Conservation (phyloP, 176 grass and related monocot genomes). For the Bonia amplexicaulis region DNA sequence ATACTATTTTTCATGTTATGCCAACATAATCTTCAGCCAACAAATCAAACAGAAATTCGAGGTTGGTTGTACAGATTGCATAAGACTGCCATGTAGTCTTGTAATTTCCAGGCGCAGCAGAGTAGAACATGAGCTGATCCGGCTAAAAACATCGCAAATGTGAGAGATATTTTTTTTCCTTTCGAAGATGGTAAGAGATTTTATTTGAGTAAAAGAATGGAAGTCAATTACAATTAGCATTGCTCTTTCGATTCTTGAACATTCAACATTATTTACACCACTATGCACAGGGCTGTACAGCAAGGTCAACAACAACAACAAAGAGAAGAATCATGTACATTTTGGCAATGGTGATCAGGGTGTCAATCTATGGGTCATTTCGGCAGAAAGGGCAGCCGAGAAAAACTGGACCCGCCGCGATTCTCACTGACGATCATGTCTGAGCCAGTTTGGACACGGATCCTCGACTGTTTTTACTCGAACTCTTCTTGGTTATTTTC, state of each 20-base stretch:
- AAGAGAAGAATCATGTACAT: conserved; percentile 37
- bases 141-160: background rate
- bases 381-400: conserved; percentile 76
- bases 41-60: background rate
- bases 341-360: conserved; percentile 25
- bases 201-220: conserved; percentile 61
- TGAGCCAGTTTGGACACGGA: conserved; percentile 17
- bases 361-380: conserved; percentile 52
- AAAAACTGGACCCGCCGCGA: conserved; percentile 54
- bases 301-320: background rate
- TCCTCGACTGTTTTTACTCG: background rate
- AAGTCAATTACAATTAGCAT: conserved; percentile 54
- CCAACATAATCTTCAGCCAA: background rate
- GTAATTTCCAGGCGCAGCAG: background rate
- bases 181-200: background rate
- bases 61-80: background rate
- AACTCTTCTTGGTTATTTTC: conserved; percentile 70
- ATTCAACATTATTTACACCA: conserved; percentile 46
- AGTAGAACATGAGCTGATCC: background rate
- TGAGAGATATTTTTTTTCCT: background rate
- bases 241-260: conserved; percentile 46
- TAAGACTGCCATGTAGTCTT: background rate
- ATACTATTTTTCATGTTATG: background rate
- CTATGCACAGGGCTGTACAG: conserved; percentile 44
- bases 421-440: conserved; percentile 50